Conservation (phyloP, 306 rosid genomes). For the Cucurbita pepo region DNA sequence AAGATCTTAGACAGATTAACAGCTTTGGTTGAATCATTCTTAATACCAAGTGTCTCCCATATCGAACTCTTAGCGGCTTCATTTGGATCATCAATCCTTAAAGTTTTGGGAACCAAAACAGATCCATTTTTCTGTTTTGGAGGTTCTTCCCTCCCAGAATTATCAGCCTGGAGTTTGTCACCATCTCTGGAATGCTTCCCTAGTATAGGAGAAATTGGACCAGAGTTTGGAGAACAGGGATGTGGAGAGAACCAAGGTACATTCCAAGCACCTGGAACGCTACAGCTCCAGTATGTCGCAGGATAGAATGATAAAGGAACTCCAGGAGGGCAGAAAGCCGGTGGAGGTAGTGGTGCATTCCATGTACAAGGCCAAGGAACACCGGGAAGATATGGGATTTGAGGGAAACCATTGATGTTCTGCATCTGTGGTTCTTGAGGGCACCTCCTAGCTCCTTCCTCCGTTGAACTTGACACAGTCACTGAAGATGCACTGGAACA, state of each 20-base stretch:
- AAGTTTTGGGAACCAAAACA: conserved; percentile 73
- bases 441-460: conserved; percentile 23
- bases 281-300: conserved; percentile 53
- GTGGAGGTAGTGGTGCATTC: conserved; percentile 45
- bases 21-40: conserved; percentile 49
- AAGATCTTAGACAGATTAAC: conserved; percentile 57
- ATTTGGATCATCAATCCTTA: conserved; percentile 70
- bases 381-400: conserved; percentile 48
- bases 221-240: conserved; percentile 24
- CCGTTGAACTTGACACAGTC: conserved; percentile 31
- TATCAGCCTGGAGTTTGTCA: conserved; percentile 22
- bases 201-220: conserved; percentile 33
- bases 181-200: conserved; percentile 69
- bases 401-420: conserved; percentile 34
- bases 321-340: conserved; percentile 51
- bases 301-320: conserved; percentile 54
- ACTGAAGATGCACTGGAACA: conserved; percentile 39
- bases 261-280: conserved; percentile 47
- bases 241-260: conserved; percentile 56
- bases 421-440: conserved; percentile 21
- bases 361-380: conserved; percentile 82
- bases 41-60: conserved; percentile 85
- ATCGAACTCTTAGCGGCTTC: conserved; percentile 95
- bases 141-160: conserved; percentile 19
- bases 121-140: conserved; percentile 38